Evolutionary conservation across 176 grass and related monocot species (phyloP).

Genomic region (Musa schizocarpa): DNA sequence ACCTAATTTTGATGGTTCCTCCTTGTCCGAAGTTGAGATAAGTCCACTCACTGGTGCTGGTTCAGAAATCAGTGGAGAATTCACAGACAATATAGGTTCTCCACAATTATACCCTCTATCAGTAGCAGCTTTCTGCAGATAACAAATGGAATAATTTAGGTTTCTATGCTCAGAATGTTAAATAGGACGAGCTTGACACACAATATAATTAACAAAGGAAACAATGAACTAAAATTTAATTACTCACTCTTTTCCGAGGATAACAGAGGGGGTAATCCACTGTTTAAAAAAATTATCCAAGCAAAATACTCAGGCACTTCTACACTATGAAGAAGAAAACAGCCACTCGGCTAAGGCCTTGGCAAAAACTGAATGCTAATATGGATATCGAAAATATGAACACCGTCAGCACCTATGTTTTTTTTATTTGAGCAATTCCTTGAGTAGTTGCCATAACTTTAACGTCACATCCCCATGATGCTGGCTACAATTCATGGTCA

Average conservation of each 20-base stretch:
- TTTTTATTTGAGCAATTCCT: too few relatives aligned
- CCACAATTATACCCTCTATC: conserved; percentile 37
- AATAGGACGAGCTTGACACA: background rate
- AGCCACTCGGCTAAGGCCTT: background rate
- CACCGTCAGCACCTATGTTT: background rate
- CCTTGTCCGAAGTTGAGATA: conserved; percentile 24
- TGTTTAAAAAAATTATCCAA: too few relatives aligned
- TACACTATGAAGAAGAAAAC: background rate
- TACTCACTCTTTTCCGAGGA: too few relatives aligned
- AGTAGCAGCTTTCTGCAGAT: conserved; percentile 39
- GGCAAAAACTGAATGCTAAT: background rate
- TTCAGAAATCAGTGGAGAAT: conserved; percentile 65
- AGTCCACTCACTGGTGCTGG: conserved; percentile 52
- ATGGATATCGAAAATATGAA: background rate
- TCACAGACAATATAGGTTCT: conserved; percentile 31
- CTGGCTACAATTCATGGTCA: too few relatives aligned
- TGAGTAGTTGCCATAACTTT: too few relatives aligned
- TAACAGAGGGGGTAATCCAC: too few relatives aligned
- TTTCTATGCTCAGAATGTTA: background rate
- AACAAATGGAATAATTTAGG: conserved; percentile 7
- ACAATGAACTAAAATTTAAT: background rate
- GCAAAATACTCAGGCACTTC: background rate
- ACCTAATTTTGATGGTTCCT: conserved; percentile 27
- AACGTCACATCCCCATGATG: too few relatives aligned
- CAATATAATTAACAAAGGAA: background rate